Conservation (phyloP, 2,329 filamentous ascomycete genomes). For the Xylaria sp. region DNA sequence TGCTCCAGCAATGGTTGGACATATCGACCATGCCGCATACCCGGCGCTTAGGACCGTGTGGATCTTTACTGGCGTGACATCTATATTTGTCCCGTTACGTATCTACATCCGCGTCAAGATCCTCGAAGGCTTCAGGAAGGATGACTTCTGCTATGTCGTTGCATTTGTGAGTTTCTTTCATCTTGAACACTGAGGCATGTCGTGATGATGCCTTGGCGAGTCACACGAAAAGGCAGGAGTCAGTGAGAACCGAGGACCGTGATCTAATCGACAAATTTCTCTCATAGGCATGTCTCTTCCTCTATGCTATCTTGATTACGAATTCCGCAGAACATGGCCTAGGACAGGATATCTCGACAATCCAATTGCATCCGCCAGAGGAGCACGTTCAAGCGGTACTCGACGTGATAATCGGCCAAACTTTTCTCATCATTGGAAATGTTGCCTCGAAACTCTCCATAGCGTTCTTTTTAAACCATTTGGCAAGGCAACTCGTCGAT, state of each 20-base stretch:
- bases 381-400: constrained; percentile 41
- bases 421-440: constrained; percentile 54
- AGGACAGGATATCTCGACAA: constrained; percentile 18
- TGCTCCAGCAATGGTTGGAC: constrained; percentile 14
- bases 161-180: constrained; percentile 27
- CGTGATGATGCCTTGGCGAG: not conserved
- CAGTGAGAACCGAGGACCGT: not conserved
- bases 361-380: not conserved
- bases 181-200: not conserved
- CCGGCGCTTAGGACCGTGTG: constrained; percentile 20
- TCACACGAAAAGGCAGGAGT: not conserved
- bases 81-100: constrained; percentile 28
- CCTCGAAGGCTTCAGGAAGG: constrained; percentile 6
- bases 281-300: constrained; percentile 16
- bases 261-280: not conserved
- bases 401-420: constrained; percentile 50
- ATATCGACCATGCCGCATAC: not conserved
- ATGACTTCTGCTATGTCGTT: constrained; percentile 28
- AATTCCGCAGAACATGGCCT: constrained; percentile 22
- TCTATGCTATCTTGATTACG: constrained; percentile 24
- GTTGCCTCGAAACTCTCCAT: constrained; percentile 53
- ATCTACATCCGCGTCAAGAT: constrained; percentile 26
- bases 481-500: constrained; percentile 45
- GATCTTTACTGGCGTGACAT: constrained; percentile 20
- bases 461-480: constrained; percentile 53